These are phyloP conservation scores for Begonia loranthoides DNA, from an alignment of 306 rosid species.

Conservation along the genomic window DNA sequence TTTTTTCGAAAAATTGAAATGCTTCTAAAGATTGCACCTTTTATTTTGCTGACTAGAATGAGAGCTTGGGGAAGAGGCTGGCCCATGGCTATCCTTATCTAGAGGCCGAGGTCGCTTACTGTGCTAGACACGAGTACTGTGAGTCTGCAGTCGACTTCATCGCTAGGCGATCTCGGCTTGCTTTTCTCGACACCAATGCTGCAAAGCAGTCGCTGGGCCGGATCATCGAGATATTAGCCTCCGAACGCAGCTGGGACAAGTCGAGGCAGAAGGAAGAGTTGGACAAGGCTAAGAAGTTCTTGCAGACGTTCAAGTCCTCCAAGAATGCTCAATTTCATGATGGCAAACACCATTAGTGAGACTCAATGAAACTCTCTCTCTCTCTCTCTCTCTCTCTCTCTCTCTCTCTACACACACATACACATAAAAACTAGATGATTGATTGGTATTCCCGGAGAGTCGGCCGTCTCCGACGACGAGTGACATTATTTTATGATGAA, in stretches of 20 bases:
- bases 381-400: not conserved
- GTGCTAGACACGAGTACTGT: constrained; percentile 93
- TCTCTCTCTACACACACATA: not conserved
- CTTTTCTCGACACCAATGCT: constrained; percentile 95
- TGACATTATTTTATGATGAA: too few relatives aligned
- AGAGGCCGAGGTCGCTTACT: constrained; percentile 98
- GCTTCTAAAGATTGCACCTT: not conserved
- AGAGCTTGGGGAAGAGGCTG: constrained; percentile 79
- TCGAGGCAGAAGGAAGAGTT: constrained; percentile 66
- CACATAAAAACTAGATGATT: too few relatives aligned
- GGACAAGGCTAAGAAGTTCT: constrained; percentile 44
- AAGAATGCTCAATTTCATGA: constrained; percentile 82
- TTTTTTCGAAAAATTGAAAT: too few relatives aligned
- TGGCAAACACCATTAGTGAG: constrained; percentile 65
- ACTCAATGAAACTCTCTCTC: too few relatives aligned
- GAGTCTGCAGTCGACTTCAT: constrained; percentile 93
- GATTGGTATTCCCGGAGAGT: too few relatives aligned
- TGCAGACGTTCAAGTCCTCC: constrained; percentile 78
- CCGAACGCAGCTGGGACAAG: constrained; percentile 78
- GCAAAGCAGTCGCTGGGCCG: constrained; percentile 82
- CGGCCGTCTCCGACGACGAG: too few relatives aligned
- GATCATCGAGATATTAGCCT: constrained; percentile 65
- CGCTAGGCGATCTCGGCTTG: constrained; percentile 89
- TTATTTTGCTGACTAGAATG: constrained; percentile 30
- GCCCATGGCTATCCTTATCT: constrained; percentile 91